Base-by-base conservation (phyloP, 2,329 filamentous ascomycete species). In the Fusarium sterilihyphosum region DNA sequence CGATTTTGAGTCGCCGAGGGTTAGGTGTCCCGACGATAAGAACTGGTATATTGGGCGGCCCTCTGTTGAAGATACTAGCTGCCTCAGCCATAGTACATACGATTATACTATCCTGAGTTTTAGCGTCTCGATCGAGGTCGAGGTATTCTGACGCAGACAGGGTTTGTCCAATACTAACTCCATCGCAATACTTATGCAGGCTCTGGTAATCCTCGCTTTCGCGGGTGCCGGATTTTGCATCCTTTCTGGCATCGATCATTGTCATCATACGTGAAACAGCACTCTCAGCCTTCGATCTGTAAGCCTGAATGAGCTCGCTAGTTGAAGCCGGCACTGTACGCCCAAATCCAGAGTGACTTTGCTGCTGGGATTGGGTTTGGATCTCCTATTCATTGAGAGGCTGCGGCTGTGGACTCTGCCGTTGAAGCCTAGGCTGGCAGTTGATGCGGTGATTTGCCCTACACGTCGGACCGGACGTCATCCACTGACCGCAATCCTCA, bases 251-350 rank as follows among this genome's bases (percentile, higher is more conserved):
- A 18, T 18, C 4, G 16, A 44, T 24, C 41, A 24, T 44, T 8
- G 16, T 14, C 6, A 17, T 44, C 41, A 44, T 44, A 17, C 41
- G 16, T 44, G 16, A 7, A 24, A 8, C 1, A 24, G 41, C n/a
- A 24, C 17, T 17, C 6, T 24, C 16, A 2, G 41, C 41, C 41
- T 44, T 44, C 4, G 4, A 18, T 44, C 41, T 24, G 8, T 41
- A 44, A 8, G 4, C 12, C 6, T 12, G 9, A 17, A 44, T 24
- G 4, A 44, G n/a, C 6, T 17, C 16, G 10, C 11, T 6, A 24
- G 41, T 5, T 0, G 6, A 2, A 8, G n/a, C 10, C 41, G 6
- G 6, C 10, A 17, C 41, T 44, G n/a, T 6, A 44, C 2, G 6
- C 1, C 14, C 33, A 35, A 35, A 0, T 35, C 6, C 6, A 35